phyloP scores from a whole-genome alignment of 2,329 filamentous ascomycete species.

The Mycocentrospora acerina region DNA sequence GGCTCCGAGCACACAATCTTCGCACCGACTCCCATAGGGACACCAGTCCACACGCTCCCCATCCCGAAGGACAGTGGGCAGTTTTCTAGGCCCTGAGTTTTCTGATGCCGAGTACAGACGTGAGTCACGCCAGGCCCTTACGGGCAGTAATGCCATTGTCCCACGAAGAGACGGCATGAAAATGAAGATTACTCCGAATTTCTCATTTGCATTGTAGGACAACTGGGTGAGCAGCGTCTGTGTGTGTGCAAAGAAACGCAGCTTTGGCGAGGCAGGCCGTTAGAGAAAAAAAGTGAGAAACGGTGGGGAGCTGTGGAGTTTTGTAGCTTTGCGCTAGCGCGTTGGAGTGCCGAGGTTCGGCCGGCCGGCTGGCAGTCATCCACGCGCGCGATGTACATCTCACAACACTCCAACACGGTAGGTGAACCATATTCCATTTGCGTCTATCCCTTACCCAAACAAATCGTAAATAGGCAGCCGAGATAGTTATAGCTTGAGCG shows the following conservation, averaged over 20 bases:
- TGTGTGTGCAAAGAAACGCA: conserved; percentile 96
- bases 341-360: conserved; percentile 14
- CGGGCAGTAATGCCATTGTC: conserved; percentile 64
- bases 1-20: conserved; percentile 77
- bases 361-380: no score
- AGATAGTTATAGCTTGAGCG: no score
- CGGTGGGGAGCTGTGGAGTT: conserved; percentile 26
- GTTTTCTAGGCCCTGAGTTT: conserved; percentile 65
- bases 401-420: no score
- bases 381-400: no score
- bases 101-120: conserved; percentile 90
- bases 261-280: conserved; percentile 86
- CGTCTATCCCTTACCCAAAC: no score
- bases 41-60: conserved; percentile 30
- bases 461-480: no score
- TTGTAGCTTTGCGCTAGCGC: conserved; percentile 31
- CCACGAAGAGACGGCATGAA: conserved; percentile 39
- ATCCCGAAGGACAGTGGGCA: conserved; percentile 30
- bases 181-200: conserved; percentile 98
- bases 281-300: conserved; percentile 54
- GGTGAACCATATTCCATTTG: no score
- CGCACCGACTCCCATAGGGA: conserved; percentile 90
- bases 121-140: conserved; percentile 82
- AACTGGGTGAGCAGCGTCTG: conserved; percentile 45
- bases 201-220: conserved; percentile 75